Evolutionary conservation across 2,329 filamentous ascomycete genomes (phyloP), one percentile per base, ranked within the genome.

Genomic region (Elsinoe fawcettii): DNA sequence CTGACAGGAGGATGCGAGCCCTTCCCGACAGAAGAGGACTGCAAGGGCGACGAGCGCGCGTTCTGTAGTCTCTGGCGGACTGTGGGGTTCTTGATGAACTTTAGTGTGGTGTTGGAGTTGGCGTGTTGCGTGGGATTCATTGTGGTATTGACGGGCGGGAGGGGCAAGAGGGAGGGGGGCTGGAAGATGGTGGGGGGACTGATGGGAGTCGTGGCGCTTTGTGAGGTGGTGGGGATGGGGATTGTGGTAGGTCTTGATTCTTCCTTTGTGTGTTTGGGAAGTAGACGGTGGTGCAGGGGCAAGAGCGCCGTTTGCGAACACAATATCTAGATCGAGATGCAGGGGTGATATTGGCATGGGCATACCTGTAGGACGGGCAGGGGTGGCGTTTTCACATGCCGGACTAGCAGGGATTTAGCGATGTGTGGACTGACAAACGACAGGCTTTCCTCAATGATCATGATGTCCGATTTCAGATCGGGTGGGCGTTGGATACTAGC

Each of bases 61-160:
- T 96, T 97, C 74, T 97, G 93, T 77, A 87, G 84, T 65, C 87
- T 95, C 80, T 99, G 92, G 92, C 82, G 88, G 59, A 89, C 84
- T 23, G 84, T 90, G 34, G 90, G 88, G 22, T 97, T 96, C 73
- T 73, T 96, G 62, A 90, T 95, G 75, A 88, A 85, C 55, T 88
- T 96, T 65, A 81, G 87, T 6, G 82, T 90, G 36, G 84, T 96
- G n/a, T 70, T 93, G 37, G 86, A 95, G 71, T 80, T 93, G 39
- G 89, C 87, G 57, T 84, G 84, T 5, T 73, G 95, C n/a, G 84
- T 95, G 25, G 82, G 85, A 16, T 96, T 92, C 71, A 67, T 85
- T 27, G 82, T 95, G 51, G 83, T 95, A 47, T 75, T 96, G 63
- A 74, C 79, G 1, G 90, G 91, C 16, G 90, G 90, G 34, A 87